Percentiles rank a stretch among this genome's conserved stretches.
Conservation (phyloP, 2,329 filamentous ascomycete species). For the Lasiodiplodia sp. region DNA sequence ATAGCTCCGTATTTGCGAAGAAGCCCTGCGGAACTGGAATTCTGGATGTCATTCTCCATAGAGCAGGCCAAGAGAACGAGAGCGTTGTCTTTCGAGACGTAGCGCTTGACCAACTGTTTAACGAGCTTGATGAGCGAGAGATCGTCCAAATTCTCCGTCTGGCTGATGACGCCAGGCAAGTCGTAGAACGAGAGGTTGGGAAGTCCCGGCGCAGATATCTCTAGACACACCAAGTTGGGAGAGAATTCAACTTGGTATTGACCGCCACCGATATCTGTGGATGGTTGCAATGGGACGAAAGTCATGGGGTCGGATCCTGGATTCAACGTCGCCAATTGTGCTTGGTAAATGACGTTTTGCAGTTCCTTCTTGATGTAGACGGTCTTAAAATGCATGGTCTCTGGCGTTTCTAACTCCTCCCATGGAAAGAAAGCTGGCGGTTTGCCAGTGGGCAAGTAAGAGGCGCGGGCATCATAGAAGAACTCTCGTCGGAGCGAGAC, state of each 20-base stretch:
- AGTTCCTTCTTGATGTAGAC: slow-evolving; percentile 69
- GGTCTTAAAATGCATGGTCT: slow-evolving; percentile 66
- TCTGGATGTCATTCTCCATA: slow-evolving; percentile 80
- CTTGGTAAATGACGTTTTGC: slow-evolving; percentile 72
- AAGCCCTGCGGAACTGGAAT: slow-evolving; percentile 72
- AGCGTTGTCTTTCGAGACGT: slow-evolving; percentile 68
- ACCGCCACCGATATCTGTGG: neutral
- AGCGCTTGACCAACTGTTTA: slow-evolving; percentile 71
- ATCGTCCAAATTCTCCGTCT: slow-evolving; percentile 58
- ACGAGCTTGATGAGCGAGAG: slow-evolving; percentile 72
- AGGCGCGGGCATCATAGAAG: slow-evolving; percentile 51
- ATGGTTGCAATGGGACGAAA: slow-evolving; percentile 40
- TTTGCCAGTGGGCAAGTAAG: neutral
- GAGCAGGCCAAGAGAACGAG: slow-evolving; percentile 79
- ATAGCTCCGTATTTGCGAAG: slow-evolving; percentile 55
- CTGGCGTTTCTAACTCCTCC: slow-evolving; percentile 59
- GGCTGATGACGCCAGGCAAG: slow-evolving; percentile 81
- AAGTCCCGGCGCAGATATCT: slow-evolving; percentile 72
- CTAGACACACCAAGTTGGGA: slow-evolving; percentile 78
- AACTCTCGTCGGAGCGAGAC: slow-evolving; percentile 74
- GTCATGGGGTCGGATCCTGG: slow-evolving; percentile 60
- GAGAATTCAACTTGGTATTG: slow-evolving; percentile 70
- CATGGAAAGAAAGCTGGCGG: slow-evolving; percentile 70
- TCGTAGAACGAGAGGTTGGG: slow-evolving; percentile 85
- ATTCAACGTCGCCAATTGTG: slow-evolving; percentile 79